Evolutionary conservation across 1,139 yeast genomes (phyloP).

Genomic region (Kluyveromyces sp.): DNA sequence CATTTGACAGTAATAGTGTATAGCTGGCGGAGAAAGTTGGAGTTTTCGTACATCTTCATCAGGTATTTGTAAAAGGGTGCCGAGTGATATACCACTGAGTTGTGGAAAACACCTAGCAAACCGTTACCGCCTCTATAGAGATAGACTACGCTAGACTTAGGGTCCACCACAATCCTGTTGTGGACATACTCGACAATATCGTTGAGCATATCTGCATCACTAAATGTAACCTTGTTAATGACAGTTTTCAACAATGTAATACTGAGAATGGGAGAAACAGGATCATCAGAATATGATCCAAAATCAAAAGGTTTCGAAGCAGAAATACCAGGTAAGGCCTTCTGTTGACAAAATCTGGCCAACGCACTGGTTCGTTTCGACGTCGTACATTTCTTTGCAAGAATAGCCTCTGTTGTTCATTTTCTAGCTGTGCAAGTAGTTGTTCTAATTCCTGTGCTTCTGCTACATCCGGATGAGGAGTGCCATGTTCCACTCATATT

Average conservation of each 20-base stretch:
- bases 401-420: slow-evolving; percentile 3
- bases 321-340: slow-evolving; percentile 20
- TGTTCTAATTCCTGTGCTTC: not conserved
- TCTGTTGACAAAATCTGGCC: slow-evolving; percentile 18
- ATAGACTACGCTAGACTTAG: slow-evolving; percentile 12
- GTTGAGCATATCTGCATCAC: slow-evolving; percentile 21
- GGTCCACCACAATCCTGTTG: slow-evolving; percentile 14
- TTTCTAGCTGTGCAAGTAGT: slow-evolving; percentile 1
- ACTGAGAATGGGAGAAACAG: slow-evolving; percentile 27
- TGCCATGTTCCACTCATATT: not conserved
- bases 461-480: not conserved
- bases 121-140: slow-evolving; percentile 17
- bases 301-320: slow-evolving; percentile 20
- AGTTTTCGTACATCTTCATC: slow-evolving; percentile 6
- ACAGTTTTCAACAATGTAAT: slow-evolving; percentile 23
- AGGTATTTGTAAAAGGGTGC: slow-evolving; percentile 14
- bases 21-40: slow-evolving; percentile 5
- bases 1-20: slow-evolving; percentile 8
- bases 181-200: slow-evolving; percentile 19
- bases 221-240: slow-evolving; percentile 24
- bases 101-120: slow-evolving; percentile 26
- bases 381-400: slow-evolving; percentile 1
- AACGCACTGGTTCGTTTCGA: not conserved
- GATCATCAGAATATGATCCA: slow-evolving; percentile 25
- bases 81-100: slow-evolving; percentile 21